Base-by-base conservation (phyloP, 257 asterid species). In the Echites panduratus region DNA sequence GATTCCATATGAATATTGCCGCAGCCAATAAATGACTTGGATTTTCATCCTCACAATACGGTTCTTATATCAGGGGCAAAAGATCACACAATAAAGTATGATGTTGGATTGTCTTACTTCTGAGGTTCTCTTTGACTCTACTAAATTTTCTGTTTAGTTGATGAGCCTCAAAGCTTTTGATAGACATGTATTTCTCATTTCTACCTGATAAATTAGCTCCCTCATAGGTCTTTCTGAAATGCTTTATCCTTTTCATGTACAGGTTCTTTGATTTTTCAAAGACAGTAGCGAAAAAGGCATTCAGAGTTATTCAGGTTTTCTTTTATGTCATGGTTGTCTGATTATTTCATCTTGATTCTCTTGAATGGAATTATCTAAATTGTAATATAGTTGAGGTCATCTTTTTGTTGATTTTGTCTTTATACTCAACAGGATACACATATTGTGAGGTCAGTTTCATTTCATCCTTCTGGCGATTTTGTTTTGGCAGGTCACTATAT, bases 21-120 rank as follows among this genome's bases (percentile, higher is more conserved):
- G 92, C 97, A 89, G 97, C 95, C 97, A 49, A 83, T 89, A 77
- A 91, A 88, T 85, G 96, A 91, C 81, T 79, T 91, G 89, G 97
- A 91, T 78, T 91, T 91, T 87, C 96, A 91, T 86, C 97, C 97
- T 83, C 95, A 81, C 73, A 89, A 85, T 79, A 71, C 90, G 58
- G 79, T 91, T 79, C 86, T 91, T 76, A 84, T 89, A 80, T 89
- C 97, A 38, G 97, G 95, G 81, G 90, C 95, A 78, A 91, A 91
- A 80, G 97, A 91, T 71, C 95, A 79, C 90, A 91, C 96, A 29
- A 91, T 91, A 81, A 91, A 91, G 97, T 91, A 88, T 64, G 88
- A 19, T 66, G 66, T 71, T 16, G 52, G 52, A 54, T 70, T 73
- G 38, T 43, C 38, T 52, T 41, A 62, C 65, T 57, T 66, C 62